A percentile compares a stretch with the other conserved stretches of the same genome.
These are phyloP conservation scores for Suillus ampliporus DNA, from an alignment of 768 basidiomycete species.

Conservation along the genomic window DNA sequence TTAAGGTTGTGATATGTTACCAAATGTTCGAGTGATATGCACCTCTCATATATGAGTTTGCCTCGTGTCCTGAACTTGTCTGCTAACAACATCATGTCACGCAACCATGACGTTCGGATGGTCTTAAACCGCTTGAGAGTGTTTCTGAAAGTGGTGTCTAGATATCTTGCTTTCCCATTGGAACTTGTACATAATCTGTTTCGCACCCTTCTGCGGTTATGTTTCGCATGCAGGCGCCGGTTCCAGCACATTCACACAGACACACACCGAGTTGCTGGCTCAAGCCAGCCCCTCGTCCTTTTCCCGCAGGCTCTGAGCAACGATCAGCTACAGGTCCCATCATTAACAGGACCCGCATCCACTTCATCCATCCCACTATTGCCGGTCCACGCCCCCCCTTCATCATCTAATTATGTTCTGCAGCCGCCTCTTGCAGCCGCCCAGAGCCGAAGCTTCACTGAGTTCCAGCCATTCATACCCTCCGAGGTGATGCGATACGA, in stretches of 20 bases:
- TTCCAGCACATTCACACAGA: neutral
- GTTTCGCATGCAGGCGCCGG: neutral
- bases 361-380: neutral
- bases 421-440: neutral
- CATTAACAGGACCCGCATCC: neutral
- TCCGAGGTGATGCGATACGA: slow-evolving; percentile 5
- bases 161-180: neutral
- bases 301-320: neutral
- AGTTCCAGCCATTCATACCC: neutral
- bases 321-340: neutral
- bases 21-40: too few relatives aligned
- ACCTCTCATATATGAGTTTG: too few relatives aligned
- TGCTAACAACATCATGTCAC: neutral
- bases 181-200: neutral
- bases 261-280: neutral
- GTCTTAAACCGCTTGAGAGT: neutral
- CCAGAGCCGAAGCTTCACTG: neutral
- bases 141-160: neutral
- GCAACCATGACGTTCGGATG: neutral
- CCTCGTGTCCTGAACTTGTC: neutral
- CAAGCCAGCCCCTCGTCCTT: neutral
- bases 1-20: too few relatives aligned
- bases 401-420: neutral
- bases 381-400: neutral
- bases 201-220: neutral